phyloP scores from a whole-genome alignment of 768 basidiomycete genomes.

The Suillus occidentalis region DNA sequence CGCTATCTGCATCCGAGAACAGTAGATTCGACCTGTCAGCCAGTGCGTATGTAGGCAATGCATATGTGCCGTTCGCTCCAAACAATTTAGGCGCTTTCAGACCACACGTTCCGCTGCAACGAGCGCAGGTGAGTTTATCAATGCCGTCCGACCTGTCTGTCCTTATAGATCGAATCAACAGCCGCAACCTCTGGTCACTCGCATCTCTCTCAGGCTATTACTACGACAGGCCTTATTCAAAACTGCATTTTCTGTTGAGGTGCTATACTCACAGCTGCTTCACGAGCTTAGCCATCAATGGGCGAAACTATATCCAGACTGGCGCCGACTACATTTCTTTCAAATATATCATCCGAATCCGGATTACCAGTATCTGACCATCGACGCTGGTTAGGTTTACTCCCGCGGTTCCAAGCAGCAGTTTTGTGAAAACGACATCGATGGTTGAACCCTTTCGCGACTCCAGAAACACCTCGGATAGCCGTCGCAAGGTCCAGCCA shows the following conservation, averaged over 20 bases:
- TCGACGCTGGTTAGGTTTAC: slow-evolving; percentile 12
- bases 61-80: slow-evolving; percentile 12
- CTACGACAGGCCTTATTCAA: slow-evolving; percentile 2
- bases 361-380: slow-evolving; percentile 5
- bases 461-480: slow-evolving; percentile 22
- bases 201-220: slow-evolving; percentile 18
- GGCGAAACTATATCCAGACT: not conserved
- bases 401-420: slow-evolving; percentile 8
- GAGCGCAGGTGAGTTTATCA: slow-evolving; percentile 57
- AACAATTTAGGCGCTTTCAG: slow-evolving; percentile 60
- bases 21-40: slow-evolving; percentile 24
- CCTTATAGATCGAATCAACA: slow-evolving; percentile 66
- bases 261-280: slow-evolving; percentile 9
- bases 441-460: slow-evolving; percentile 26
- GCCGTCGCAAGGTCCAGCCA: not conserved
- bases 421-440: not conserved
- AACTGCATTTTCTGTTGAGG: slow-evolving; percentile 17
- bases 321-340: not conserved
- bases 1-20: slow-evolving; percentile 63
- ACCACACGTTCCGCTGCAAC: slow-evolving; percentile 57
- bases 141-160: slow-evolving; percentile 64
- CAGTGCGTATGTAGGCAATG: slow-evolving; percentile 33
- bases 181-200: slow-evolving; percentile 20
- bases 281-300: slow-evolving; percentile 11
- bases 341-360: not conserved